Evolutionary conservation across 352 stramenopile species (phyloP).

Genomic region (Phytophthora capsici): DNA sequence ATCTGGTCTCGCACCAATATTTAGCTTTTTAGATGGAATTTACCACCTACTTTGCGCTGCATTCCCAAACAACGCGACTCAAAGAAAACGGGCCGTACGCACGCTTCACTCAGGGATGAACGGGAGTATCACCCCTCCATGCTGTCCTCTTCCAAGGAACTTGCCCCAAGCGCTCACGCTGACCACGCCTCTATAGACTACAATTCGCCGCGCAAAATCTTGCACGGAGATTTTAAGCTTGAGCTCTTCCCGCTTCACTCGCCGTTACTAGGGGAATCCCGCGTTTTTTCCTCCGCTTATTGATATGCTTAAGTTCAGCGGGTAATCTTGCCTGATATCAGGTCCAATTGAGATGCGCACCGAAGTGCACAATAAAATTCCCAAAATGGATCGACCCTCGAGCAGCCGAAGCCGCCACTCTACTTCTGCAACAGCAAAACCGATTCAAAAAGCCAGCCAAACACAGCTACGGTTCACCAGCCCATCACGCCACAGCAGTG

Average conservation of each 20-base stretch:
- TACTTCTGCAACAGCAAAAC: constrained; percentile 20
- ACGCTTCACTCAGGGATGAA: constrained; percentile 52
- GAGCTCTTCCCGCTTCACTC: too few species aligned
- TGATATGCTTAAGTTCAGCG: constrained; percentile 29
- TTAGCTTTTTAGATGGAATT: constrained; percentile 92
- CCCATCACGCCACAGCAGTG: constrained; percentile 7
- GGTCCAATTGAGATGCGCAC: constrained; percentile 18
- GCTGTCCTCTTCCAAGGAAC: too few species aligned
- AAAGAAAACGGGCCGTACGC: constrained; percentile 66
- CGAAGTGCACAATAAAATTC: constrained; percentile 5
- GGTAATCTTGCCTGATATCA: constrained; percentile 31
- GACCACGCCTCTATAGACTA: too few species aligned
- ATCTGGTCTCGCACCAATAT: constrained; percentile 90
- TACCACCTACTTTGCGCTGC: constrained; percentile 84
- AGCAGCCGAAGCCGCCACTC: constrained; percentile 10
- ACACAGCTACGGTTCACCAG: constrained; percentile 13
- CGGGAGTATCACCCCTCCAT: constrained; percentile 89
- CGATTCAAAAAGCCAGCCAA: constrained; percentile 8
- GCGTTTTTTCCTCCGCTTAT: too few species aligned
- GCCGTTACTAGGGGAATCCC: too few species aligned
- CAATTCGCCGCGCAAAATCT: too few species aligned
- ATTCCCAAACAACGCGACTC: constrained; percentile 90
- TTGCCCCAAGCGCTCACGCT: too few species aligned
- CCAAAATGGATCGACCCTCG: constrained; percentile 7
- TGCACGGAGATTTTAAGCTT: too few species aligned